Base-by-base conservation (phyloP, 805 yeast species). In the Torulaspora gathmanii region DNA sequence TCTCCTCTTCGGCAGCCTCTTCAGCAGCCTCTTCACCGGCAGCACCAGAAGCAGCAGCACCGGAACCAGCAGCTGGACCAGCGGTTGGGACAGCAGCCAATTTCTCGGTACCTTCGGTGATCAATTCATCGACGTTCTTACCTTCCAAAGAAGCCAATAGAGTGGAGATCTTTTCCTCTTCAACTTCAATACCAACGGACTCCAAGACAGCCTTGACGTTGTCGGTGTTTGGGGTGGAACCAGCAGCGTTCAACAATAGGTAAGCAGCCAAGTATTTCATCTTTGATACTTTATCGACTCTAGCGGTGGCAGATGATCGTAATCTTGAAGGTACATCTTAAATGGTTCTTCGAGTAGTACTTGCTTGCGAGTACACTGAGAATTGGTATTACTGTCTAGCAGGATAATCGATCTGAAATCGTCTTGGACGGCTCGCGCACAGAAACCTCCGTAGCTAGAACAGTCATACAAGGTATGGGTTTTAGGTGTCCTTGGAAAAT, bases 181-280 rank as follows among this genome's bases (percentile, higher is more conserved):
- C 97, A 70, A 83, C 87, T 74, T 93, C 99, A 64, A 87, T 83
- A 74, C 97, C 97, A 67, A 91, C 98, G 49, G 98, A 77, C 70
- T 86, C 84, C 70, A 93, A 82, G 67, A 93, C 84, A 63, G 83
- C 67, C 75, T 86, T 77, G 80, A 93, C 80, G 74, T 88, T 91
- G 69, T 85, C 82, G 64, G 95, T 95, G 63, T 95, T 78, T 76
- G 99, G 98, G 67, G 93, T 69, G 71, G 89, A 72, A 73, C 98
- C 99, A 75, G 96, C 96, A 73, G 93, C 89, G 78, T 84, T 89
- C 76, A 93, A 83, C 78, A 91, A 85, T 76, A 93, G 85, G 82
- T 93, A 93, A 75, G 99, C 98, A 78, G 99, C 99, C 78, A 93
- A 85, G 83, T 91, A 91, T 86, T 89, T 93, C 97, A 89, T 79